Evolutionary conservation across 495 filamentous ascomycete species (phyloP).

Genomic region (Melanomma pulvis-pyrius): DNA sequence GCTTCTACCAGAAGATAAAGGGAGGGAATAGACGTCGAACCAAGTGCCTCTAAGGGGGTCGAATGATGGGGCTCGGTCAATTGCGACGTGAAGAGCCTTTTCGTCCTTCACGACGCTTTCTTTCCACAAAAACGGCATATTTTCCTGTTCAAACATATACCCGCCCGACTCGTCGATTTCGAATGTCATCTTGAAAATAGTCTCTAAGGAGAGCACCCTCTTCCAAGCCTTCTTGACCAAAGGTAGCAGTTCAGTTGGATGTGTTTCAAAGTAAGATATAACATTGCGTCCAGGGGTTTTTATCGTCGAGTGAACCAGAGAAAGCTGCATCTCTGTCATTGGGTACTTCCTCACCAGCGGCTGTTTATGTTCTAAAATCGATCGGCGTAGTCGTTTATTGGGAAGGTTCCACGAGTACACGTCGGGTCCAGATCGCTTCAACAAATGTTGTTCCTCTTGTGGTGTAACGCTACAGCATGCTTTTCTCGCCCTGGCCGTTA

Average conservation of each 20-base stretch:
- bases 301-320: neutral
- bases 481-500: neutral
- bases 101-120: neutral
- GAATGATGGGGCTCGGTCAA: neutral
- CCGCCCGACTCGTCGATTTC: neutral
- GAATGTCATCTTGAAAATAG: slow-evolving; percentile 2
- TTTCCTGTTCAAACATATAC: neutral
- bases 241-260: neutral
- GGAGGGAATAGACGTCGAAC: neutral
- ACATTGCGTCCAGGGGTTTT: slow-evolving; percentile 2
- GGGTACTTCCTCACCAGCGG: neutral
- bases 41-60: neutral
- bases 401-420: too few species aligned
- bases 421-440: too few species aligned
- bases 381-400: too few species aligned
- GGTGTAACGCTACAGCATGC: too few species aligned
- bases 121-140: neutral
- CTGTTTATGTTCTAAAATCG: too few species aligned
- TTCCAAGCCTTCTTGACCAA: slow-evolving; percentile 15
- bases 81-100: neutral
- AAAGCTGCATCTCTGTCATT: slow-evolving; percentile 15
- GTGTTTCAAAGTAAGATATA: slow-evolving; percentile 8
- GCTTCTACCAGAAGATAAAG: too few species aligned
- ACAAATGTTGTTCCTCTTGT: too few species aligned
- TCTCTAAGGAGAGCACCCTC: neutral